phyloP scores from a whole-genome alignment of 2,329 filamentous ascomycete genomes.

The Sarocladium oryzae region DNA sequence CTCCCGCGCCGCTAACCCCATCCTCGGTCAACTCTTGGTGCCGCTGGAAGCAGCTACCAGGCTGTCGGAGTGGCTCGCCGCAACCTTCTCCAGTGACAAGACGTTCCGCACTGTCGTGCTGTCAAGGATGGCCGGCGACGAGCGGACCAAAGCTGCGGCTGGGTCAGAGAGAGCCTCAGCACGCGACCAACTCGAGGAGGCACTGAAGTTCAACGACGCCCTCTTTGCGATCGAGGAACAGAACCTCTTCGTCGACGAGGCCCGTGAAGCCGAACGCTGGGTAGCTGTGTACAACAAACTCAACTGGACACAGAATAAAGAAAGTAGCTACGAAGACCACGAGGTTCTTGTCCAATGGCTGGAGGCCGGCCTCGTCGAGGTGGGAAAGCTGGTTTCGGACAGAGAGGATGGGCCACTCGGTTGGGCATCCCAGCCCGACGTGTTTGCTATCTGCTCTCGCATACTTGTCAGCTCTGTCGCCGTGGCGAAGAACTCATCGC shows the following conservation, averaged over 20 bases:
- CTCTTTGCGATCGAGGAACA: conserved; percentile 88
- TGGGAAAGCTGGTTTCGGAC: conserved; percentile 17
- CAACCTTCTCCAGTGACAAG: no score
- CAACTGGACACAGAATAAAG: conserved; percentile 21
- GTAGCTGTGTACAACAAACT: conserved; percentile 27
- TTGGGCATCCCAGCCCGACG: conserved; percentile 62
- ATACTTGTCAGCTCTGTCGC: conserved; percentile 32
- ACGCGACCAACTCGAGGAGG: conserved; percentile 32
- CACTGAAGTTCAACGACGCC: conserved; percentile 52
- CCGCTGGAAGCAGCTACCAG: conserved; percentile 40
- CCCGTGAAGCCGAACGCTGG: conserved; percentile 70
- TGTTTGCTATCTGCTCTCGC: conserved; percentile 54
- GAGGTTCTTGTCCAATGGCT: conserved; percentile 15
- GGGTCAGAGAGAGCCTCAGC: conserved; percentile 18
- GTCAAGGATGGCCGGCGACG: conserved; percentile 31
- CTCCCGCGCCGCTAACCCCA: conserved; percentile 38
- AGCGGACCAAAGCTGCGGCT: conserved; percentile 4
- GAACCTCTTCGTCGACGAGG: conserved; percentile 86
- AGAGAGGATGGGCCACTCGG: conserved; percentile 62
- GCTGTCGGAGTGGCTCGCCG: conserved; percentile 42
- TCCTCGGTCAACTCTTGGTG: conserved; percentile 40
- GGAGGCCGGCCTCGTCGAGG: conserved; percentile 17
- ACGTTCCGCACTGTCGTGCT: conserved; percentile 33
- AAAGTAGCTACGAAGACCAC: conserved; percentile 38
- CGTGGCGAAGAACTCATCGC: conserved; percentile 1